Conservation (phyloP, 2,329 filamentous ascomycete species). For the Ceratocystis papillata region DNA sequence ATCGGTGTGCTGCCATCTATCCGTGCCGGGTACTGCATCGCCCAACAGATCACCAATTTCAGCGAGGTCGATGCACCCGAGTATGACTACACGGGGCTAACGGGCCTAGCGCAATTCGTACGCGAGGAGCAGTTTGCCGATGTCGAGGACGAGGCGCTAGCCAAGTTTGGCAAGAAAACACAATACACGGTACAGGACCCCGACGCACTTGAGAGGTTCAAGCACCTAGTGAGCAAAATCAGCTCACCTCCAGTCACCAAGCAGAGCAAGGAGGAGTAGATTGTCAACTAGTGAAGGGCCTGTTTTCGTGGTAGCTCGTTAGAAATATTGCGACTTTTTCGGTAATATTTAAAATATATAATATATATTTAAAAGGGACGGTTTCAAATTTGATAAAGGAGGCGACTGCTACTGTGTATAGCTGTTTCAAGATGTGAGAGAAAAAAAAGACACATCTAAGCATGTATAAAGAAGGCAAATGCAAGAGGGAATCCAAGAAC, state of each 20-base stretch:
- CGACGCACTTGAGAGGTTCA: conserved; percentile 5
- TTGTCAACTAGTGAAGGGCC: background rate
- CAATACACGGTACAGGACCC: conserved; percentile 5
- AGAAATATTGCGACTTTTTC: background rate
- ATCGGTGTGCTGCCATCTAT: conserved; percentile 44
- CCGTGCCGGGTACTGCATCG: conserved; percentile 41
- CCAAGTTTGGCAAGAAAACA: conserved; percentile 14
- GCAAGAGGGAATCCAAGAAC: too few relatives aligned
- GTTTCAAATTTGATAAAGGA: too few relatives aligned
- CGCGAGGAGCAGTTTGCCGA: conserved; percentile 27
- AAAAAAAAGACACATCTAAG: conserved; percentile 6
- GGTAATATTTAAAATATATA: background rate
- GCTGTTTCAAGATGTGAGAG: background rate
- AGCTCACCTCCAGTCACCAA: background rate
- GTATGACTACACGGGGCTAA: conserved; percentile 32
- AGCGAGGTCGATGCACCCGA: conserved; percentile 22
- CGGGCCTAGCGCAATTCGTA: conserved; percentile 18
- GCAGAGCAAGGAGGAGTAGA: background rate
- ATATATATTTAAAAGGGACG: too few relatives aligned
- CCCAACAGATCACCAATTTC: conserved; percentile 31
- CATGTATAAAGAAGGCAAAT: background rate
- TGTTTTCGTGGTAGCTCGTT: background rate
- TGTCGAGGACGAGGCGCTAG: conserved; percentile 3
- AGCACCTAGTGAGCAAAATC: conserved; percentile 5
- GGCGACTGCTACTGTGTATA: background rate